Evolutionary conservation across 768 basidiomycete species (phyloP).

Genomic region (Ramaria rubella): DNA sequence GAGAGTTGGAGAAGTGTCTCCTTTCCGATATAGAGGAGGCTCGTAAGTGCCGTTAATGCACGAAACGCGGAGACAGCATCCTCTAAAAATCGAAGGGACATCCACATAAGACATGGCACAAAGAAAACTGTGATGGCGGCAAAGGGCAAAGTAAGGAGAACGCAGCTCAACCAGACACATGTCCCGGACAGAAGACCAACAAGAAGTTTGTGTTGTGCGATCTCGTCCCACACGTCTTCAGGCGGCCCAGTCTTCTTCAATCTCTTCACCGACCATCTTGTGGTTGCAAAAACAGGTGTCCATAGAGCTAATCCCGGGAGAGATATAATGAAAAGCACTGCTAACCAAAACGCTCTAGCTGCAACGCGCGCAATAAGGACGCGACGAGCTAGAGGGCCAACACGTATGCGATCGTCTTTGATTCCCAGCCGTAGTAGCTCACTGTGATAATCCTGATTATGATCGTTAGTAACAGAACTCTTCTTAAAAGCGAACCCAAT

Average conservation of each 20-base stretch:
- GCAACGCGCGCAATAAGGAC: constrained; percentile 57
- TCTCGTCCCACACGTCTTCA: constrained; percentile 85
- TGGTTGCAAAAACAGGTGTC: constrained; percentile 69
- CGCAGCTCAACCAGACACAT: constrained; percentile 52
- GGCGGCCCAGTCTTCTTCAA: constrained; percentile 79
- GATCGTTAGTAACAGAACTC: neutral
- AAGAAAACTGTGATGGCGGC: constrained; percentile 48
- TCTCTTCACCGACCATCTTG: constrained; percentile 61
- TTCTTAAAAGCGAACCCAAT: neutral
- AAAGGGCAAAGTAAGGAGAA: constrained; percentile 57
- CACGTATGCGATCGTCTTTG: constrained; percentile 81
- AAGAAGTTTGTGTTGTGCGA: constrained; percentile 82
- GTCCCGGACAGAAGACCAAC: constrained; percentile 74
- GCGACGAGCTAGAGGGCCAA: constrained; percentile 43
- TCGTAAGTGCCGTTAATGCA: constrained; percentile 56
- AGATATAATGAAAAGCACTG: constrained; percentile 56
- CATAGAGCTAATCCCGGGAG: constrained; percentile 76
- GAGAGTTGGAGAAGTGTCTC: constrained; percentile 47
- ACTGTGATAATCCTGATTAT: constrained; percentile 63
- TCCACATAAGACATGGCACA: constrained; percentile 81
- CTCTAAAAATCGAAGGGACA: constrained; percentile 82
- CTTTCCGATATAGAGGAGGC: constrained; percentile 58
- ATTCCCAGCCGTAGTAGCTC: constrained; percentile 58
- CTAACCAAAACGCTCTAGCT: constrained; percentile 58
- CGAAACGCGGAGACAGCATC: constrained; percentile 76